Evolutionary conservation across 306 rosid genomes (phyloP).

Genomic region (Arachis hypogaea): DNA sequence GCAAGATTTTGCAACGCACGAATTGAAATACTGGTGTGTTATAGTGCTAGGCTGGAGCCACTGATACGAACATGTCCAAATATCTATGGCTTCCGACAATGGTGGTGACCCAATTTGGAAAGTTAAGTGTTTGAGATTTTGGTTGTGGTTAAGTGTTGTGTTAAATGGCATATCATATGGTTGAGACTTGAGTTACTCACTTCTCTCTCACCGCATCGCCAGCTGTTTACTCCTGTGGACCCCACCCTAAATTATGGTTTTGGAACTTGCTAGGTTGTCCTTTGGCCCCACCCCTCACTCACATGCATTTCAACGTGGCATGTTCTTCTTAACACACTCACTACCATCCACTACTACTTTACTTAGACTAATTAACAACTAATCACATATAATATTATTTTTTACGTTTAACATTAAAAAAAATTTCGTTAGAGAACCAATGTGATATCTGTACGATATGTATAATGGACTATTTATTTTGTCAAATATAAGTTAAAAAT

Average conservation of each 20-base stretch:
- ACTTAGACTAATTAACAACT: too few relatives aligned
- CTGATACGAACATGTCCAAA: slow-evolving; percentile 23
- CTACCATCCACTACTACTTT: not conserved
- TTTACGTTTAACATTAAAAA: too few relatives aligned
- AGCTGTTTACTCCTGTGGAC: slow-evolving; percentile 42
- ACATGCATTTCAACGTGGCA: slow-evolving; percentile 43
- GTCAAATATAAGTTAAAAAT: too few relatives aligned
- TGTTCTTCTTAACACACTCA: slow-evolving; percentile 5
- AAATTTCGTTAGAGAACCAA: too few relatives aligned
- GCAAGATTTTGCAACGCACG: not conserved
- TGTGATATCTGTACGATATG: too few relatives aligned
- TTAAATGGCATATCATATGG: slow-evolving; percentile 35
- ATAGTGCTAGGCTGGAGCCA: slow-evolving; percentile 21
- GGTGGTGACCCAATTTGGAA: slow-evolving; percentile 16
- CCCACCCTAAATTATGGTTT: slow-evolving; percentile 33
- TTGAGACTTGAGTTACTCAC: slow-evolving; percentile 29
- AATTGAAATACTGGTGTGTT: slow-evolving; percentile 2
- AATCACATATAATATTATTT: too few relatives aligned
- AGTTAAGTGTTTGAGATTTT: slow-evolving; percentile 1
- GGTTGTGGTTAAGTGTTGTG: not conserved
- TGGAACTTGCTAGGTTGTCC: slow-evolving; percentile 43
- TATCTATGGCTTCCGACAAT: slow-evolving; percentile 15
- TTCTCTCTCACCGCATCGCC: slow-evolving; percentile 43
- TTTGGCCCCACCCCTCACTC: slow-evolving; percentile 34
- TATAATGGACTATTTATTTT: too few relatives aligned